Evolutionary conservation across 139 green algal species (phyloP).

Genomic region (Volvox africanus): DNA sequence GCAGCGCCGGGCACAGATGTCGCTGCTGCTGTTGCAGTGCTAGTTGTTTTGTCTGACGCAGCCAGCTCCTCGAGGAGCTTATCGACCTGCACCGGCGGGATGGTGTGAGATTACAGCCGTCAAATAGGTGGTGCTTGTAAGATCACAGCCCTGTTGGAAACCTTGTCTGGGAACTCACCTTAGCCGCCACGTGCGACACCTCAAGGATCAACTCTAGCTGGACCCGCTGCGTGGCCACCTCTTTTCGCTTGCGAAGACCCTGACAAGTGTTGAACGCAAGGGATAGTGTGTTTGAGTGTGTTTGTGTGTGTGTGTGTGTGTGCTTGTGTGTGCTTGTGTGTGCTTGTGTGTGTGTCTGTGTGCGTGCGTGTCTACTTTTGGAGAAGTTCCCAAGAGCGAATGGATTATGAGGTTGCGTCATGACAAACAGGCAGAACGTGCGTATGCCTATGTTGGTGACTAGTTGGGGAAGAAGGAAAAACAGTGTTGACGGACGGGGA

Average conservation of each 20-base stretch:
- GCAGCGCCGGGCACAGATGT: background rate
- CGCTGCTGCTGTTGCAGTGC: background rate
- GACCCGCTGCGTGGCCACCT: constrained; percentile 75
- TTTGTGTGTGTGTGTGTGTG: too few species aligned
- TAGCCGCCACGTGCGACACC: constrained; percentile 84
- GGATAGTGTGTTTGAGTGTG: too few species aligned
- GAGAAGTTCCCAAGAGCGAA: too few species aligned
- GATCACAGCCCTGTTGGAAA: background rate
- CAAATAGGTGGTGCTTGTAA: background rate
- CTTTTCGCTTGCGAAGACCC: constrained; percentile 78
- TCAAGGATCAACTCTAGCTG: constrained; percentile 92
- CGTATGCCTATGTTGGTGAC: too few species aligned
- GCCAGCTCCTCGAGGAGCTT: constrained; percentile 90
- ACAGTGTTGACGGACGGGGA: too few species aligned
- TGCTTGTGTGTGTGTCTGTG: too few species aligned
- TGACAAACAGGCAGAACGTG: too few species aligned
- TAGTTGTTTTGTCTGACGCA: background rate
- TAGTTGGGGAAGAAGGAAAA: too few species aligned
- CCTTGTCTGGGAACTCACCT: constrained; percentile 64
- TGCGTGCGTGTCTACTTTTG: too few species aligned
- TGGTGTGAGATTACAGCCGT: background rate
- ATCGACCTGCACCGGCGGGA: constrained; percentile 78
- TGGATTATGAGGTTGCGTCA: too few species aligned
- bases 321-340: too few species aligned
- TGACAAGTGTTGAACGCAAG: constrained; percentile 13